Evolutionary conservation across 345 rosid species (phyloP).

Genomic region (Lepidium aucheri): DNA sequence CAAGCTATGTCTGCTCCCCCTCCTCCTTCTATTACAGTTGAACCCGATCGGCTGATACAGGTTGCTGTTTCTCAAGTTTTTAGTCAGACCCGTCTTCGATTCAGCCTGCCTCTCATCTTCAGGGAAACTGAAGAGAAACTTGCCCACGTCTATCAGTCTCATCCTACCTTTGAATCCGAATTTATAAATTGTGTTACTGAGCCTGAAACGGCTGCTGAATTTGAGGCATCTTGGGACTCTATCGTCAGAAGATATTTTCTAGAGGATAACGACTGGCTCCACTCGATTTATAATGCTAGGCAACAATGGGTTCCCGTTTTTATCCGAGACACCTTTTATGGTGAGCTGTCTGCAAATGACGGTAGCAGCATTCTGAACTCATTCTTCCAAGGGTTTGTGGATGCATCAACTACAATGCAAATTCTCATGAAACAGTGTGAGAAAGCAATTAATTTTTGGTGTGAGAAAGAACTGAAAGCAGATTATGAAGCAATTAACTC

Average conservation of each 20-base stretch:
- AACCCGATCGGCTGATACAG: slow-evolving; percentile 50
- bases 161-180: slow-evolving; percentile 62
- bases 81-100: slow-evolving; percentile 47
- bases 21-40: slow-evolving; percentile 67
- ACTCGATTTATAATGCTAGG: slow-evolving; percentile 48
- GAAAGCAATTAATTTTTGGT: slow-evolving; percentile 57
- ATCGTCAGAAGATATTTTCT: slow-evolving; percentile 44
- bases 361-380: slow-evolving; percentile 33
- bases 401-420: slow-evolving; percentile 51
- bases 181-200: slow-evolving; percentile 48
- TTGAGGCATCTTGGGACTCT: slow-evolving; percentile 58
- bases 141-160: slow-evolving; percentile 41
- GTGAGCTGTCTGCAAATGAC: slow-evolving; percentile 37
- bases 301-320: slow-evolving; percentile 74
- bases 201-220: slow-evolving; percentile 47
- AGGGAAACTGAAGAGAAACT: slow-evolving; percentile 59
- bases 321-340: slow-evolving; percentile 53
- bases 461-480: slow-evolving; percentile 67
- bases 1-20: slow-evolving; percentile 52
- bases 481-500: slow-evolving; percentile 57
- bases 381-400: slow-evolving; percentile 54
- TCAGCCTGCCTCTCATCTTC: slow-evolving; percentile 44
- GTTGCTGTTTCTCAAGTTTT: slow-evolving; percentile 53
- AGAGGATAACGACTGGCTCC: slow-evolving; percentile 60
- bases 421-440: slow-evolving; percentile 51